phyloP scores from a whole-genome alignment of 176 grass and related monocot species.

The Hyparrhenia diplandra region DNA sequence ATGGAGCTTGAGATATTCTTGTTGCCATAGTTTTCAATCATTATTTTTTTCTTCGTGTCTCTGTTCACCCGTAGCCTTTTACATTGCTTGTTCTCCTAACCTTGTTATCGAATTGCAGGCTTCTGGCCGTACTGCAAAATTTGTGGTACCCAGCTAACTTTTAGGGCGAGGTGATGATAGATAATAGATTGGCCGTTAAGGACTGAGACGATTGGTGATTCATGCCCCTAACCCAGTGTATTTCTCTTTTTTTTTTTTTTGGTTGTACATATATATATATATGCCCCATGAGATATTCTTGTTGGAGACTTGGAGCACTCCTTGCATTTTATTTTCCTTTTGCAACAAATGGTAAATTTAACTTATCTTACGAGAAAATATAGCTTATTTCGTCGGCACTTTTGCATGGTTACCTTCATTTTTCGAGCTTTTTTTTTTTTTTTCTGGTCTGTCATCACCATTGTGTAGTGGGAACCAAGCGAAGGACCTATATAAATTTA shows the following conservation, averaged over 20 bases:
- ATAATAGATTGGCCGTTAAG: not conserved
- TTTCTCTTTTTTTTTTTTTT: not conserved
- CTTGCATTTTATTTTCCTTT: not conserved
- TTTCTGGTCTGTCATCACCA: not conserved
- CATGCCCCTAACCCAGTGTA: not conserved
- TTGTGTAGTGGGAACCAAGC: too few species aligned
- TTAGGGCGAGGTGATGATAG: not conserved
- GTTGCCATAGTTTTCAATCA: too few species aligned
- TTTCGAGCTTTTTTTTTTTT: too few species aligned
- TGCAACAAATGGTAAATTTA: not conserved
- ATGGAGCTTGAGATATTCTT: too few species aligned
- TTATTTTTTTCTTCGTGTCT: too few species aligned
- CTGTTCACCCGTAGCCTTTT: not conserved
- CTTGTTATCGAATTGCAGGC: constrained; percentile 23
- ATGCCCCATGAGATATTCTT: not conserved
- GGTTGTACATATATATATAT: not conserved
- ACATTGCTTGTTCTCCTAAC: not conserved
- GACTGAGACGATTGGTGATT: not conserved
- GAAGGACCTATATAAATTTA: too few species aligned
- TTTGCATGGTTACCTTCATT: not conserved
- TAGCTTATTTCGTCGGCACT: not conserved
- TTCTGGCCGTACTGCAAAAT: constrained; percentile 32
- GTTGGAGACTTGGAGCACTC: too few species aligned
- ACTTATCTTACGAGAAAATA: not conserved
- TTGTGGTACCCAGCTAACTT: constrained; percentile 36